Conservation (phyloP, 768 basidiomycete species). For the Solioccasus polychromus region DNA sequence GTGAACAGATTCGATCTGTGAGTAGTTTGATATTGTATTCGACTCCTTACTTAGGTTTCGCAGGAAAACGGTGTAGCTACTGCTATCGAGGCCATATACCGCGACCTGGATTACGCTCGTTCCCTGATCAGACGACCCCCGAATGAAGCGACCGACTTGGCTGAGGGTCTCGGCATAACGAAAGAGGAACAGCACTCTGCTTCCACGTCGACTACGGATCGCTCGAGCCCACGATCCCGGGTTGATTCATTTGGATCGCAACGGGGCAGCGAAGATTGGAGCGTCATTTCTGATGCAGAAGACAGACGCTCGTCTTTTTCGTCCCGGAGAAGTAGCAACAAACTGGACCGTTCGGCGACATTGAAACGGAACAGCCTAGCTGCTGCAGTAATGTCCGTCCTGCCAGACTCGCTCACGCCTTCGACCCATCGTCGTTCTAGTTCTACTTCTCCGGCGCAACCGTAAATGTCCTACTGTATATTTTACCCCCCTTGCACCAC, state of each 20-base stretch:
- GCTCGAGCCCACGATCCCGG: conserved; percentile 42
- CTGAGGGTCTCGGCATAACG: conserved; percentile 5
- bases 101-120: conserved; percentile 92
- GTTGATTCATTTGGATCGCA: conserved; percentile 57
- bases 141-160: conserved; percentile 22
- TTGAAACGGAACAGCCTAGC: conserved; percentile 62
- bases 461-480: conserved; percentile 11
- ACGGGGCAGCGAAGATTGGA: conserved; percentile 79
- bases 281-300: conserved; percentile 78
- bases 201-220: conserved; percentile 25
- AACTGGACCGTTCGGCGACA: conserved; percentile 34
- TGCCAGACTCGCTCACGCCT: conserved; percentile 51
- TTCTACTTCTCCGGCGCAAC: conserved; percentile 30
- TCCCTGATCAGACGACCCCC: conserved; percentile 69
- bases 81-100: conserved; percentile 93
- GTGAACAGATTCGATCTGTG: conserved; percentile 84
- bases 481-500: neutral
- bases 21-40: conserved; percentile 13
- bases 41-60: conserved; percentile 1
- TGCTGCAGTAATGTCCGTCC: conserved; percentile 58
- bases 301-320: conserved; percentile 55
- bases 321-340: conserved; percentile 44
- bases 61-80: conserved; percentile 94
- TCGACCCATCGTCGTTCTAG: conserved; percentile 40
- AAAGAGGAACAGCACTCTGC: conserved; percentile 35